A percentile compares a stretch with the other conserved stretches of the same genome.
phyloP scores from a whole-genome alignment of 225 moss, liverwort and hornwort species.

The Asterella californica region DNA sequence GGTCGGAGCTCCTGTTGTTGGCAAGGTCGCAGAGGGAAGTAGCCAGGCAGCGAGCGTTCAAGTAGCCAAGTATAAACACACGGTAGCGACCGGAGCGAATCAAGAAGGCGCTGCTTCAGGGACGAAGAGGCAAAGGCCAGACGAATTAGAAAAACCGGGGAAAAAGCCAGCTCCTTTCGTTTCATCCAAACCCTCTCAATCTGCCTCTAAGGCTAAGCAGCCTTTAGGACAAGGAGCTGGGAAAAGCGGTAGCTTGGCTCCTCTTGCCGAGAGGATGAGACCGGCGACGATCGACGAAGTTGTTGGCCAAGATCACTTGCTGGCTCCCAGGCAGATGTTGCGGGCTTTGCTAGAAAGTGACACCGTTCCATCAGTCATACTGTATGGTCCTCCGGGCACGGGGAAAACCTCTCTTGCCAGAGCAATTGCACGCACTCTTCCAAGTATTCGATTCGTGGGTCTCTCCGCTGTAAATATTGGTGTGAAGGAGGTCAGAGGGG shows the following conservation, averaged over 20 bases:
- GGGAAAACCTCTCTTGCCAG: slow-evolving; percentile 86
- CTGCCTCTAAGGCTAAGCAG: slow-evolving; percentile 24
- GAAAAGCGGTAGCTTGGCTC: slow-evolving; percentile 39
- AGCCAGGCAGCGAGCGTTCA: slow-evolving; percentile 6
- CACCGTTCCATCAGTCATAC: slow-evolving; percentile 61
- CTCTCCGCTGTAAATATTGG: slow-evolving; percentile 75
- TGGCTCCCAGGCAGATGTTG: slow-evolving; percentile 63
- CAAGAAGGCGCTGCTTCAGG: slow-evolving; percentile 9
- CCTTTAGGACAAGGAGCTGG: slow-evolving; percentile 14
- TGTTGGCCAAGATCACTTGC: slow-evolving; percentile 77
- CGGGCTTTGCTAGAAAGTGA: slow-evolving; percentile 65
- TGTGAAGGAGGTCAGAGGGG: slow-evolving; percentile 74
- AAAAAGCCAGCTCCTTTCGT: slow-evolving; percentile 19
- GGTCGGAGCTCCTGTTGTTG: neutral
- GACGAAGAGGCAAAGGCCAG: slow-evolving; percentile 20
- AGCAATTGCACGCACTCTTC: slow-evolving; percentile 63
- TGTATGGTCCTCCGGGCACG: slow-evolving; percentile 83
- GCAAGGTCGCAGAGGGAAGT: slow-evolving; percentile 8
- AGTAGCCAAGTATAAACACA: slow-evolving; percentile 1
- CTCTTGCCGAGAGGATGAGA: slow-evolving; percentile 79
- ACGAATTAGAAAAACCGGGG: neutral
- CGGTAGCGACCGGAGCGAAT: slow-evolving; percentile 3
- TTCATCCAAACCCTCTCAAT: slow-evolving; percentile 21
- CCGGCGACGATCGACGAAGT: slow-evolving; percentile 61
- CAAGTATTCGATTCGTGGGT: slow-evolving; percentile 53